Evolutionary conservation across 2,329 filamentous ascomycete genomes (phyloP), one percentile per base, ranked within the genome.

Genomic region (Trichoderma sp.): DNA sequence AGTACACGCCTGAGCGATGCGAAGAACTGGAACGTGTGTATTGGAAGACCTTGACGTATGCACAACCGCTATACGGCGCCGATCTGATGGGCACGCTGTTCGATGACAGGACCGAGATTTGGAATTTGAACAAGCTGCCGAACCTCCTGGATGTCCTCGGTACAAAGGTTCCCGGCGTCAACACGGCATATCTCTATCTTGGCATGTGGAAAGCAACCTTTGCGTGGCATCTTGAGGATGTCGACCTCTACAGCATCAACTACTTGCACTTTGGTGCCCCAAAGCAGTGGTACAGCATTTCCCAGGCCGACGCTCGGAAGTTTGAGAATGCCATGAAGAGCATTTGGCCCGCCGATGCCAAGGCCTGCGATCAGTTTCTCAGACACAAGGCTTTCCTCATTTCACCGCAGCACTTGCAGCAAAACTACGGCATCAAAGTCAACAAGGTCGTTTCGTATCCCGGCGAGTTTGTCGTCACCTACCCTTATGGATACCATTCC

Each of bases 141-240:
- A 99, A 98, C 71, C 80, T 99, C 64, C 84, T 99, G 45, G 95
- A 99, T 76, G 92, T 97, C 4, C 83, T 99, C 2, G 95, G 95
- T 7, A 94, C 93, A 64, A 97, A 97, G 71, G 92, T 99, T 9
- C 96, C 95, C 3, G 95, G 95, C 70, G 96, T 99, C 74, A 99
- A 99, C 74, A 99, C 94, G 1, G 94, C 95, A 2, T 99, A 99
- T 74, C 85, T 99, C 1, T 99, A 99, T 74, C 83, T 99, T 66
- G 95, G 95, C 50, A 99, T 99, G 95, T 99, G 95, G 95, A 98
- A 98, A 78, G 94, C 95, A 14, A 98, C 95, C 0, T 99, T 99
- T 76, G 95, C 95, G 9, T 99, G 95, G 95, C 95, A 99, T 84
- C 80, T 99, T 61, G 95, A 99, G 76, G 95, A 99, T 75, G 94